phyloP scores from a whole-genome alignment of 768 basidiomycete species.

The Sutorius australiensis region DNA sequence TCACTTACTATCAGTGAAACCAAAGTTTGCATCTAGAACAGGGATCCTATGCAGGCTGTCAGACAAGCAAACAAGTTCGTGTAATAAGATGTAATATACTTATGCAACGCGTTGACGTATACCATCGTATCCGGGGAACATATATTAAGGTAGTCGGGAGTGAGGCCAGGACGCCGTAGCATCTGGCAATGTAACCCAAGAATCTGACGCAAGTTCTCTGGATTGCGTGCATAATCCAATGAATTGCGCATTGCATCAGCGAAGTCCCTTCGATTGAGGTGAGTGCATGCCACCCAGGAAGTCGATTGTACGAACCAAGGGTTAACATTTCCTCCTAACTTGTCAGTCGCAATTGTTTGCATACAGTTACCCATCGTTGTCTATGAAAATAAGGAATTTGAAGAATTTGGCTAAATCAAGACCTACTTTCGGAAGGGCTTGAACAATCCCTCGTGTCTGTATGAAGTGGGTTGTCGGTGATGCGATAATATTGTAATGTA shows the following conservation, averaged over 20 bases:
- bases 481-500: no score
- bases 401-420: background rate
- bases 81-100: background rate
- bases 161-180: background rate
- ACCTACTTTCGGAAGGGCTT: background rate
- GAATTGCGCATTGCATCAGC: background rate
- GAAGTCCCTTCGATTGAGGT: background rate
- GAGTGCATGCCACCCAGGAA: background rate
- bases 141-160: slow-evolving; percentile 1
- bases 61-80: background rate
- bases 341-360: slow-evolving; percentile 3
- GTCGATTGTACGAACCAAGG: background rate
- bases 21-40: background rate
- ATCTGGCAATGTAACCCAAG: slow-evolving; percentile 2
- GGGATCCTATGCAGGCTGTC: background rate
- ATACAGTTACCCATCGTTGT: slow-evolving; percentile 6
- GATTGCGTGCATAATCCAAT: background rate
- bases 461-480: background rate
- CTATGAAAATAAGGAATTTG: background rate
- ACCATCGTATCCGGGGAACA: slow-evolving; percentile 4
- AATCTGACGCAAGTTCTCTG: slow-evolving; percentile 1
- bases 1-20: background rate
- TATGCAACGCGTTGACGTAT: slow-evolving; percentile 1
- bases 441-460: background rate
- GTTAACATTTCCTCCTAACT: background rate